Evolutionary conservation across 2,329 filamentous ascomycete species (phyloP), one percentile per base, ranked within the genome.

Genomic region (Fusarium kyushuense): DNA sequence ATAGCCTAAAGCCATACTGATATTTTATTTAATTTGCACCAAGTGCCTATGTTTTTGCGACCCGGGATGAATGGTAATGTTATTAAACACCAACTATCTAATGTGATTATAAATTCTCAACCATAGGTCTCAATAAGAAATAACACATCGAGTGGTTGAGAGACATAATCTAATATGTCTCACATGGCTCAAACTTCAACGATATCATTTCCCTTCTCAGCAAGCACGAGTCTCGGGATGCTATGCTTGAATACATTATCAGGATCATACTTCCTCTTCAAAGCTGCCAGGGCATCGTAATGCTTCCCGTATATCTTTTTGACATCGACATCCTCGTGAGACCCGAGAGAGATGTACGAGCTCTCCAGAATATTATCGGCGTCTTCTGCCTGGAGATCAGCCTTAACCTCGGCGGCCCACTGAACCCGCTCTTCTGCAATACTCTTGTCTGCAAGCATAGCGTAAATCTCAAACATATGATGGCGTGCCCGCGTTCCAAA

Each of bases 381-480:
- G 13, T 63, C 58, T 6, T 49, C 33, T 6, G 7, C 12, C 6
- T 46, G 13, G 3, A 63, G 13, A 0, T 58, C 33, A 0, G 33
- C 29, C 4, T 63, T 63, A 1, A 63, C 49, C 16, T 25, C 3
- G 0, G 49, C 21, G 11, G 42, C 59, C 59, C 59, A 63, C 5
- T 13, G 11, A 1, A 49, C 36, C 0, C 59, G 58, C 6, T 48
- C 32, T 2, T 63, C n/a, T 1, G 27, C 27, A 0, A 23, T 5
- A 1, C 1, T 2, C 8, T n/a, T 21, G 0, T 63, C 42, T 4
- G 29, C 10, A 0, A 40, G 8, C 3, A 63, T 2, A 2, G 58
- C 51, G 6, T 63, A 63, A 5, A 63, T 63, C 19, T 63, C 60
- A 9, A 63, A 11, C 58, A 63, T 46, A 3, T 63, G 60, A 11